These are phyloP conservation scores for Anthracocystis panici-leucophaei DNA, from an alignment of 1,284 basidiomycete genomes.

Conservation along the genomic window DNA sequence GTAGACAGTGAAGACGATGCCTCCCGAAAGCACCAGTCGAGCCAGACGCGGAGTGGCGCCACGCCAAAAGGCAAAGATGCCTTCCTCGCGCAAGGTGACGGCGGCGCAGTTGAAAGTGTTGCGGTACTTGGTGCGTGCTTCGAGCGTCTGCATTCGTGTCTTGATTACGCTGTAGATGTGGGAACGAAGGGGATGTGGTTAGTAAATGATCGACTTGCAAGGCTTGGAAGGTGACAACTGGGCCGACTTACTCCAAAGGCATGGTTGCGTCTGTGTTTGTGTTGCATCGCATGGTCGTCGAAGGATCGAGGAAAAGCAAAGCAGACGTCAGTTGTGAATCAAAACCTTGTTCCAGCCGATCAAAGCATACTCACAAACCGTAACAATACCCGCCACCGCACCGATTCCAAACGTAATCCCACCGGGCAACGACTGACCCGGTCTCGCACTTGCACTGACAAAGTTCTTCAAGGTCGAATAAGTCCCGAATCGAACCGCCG, in stretches of 20 bases:
- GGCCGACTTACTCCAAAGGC: slow-evolving; percentile 60
- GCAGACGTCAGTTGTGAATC: neutral
- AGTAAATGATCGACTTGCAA: neutral
- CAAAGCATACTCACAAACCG: slow-evolving; percentile 77
- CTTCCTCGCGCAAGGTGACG: slow-evolving; percentile 75
- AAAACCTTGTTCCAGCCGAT: neutral
- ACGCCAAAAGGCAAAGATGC: slow-evolving; percentile 89
- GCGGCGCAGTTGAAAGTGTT: slow-evolving; percentile 91
- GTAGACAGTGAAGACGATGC: slow-evolving; percentile 88
- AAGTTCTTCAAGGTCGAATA: slow-evolving; percentile 87
- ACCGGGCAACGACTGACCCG: slow-evolving; percentile 85
- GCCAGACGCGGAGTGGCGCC: slow-evolving; percentile 78
- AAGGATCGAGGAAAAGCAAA: no score
- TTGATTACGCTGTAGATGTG: slow-evolving; percentile 82
- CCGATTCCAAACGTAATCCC: slow-evolving; percentile 95
- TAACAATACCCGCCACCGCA: slow-evolving; percentile 90
- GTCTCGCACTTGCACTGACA: slow-evolving; percentile 83
- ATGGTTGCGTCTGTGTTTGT: slow-evolving; percentile 57
- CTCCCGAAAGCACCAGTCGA: slow-evolving; percentile 81
- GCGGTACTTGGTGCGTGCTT: slow-evolving; percentile 83
- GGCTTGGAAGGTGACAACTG: neutral
- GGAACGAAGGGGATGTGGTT: neutral
- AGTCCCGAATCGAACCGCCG: slow-evolving; percentile 94
- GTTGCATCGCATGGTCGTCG: neutral
- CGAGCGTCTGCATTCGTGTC: slow-evolving; percentile 94